Conservation (phyloP, 2,329 filamentous ascomycete species). For the Calonectria honghensis region DNA sequence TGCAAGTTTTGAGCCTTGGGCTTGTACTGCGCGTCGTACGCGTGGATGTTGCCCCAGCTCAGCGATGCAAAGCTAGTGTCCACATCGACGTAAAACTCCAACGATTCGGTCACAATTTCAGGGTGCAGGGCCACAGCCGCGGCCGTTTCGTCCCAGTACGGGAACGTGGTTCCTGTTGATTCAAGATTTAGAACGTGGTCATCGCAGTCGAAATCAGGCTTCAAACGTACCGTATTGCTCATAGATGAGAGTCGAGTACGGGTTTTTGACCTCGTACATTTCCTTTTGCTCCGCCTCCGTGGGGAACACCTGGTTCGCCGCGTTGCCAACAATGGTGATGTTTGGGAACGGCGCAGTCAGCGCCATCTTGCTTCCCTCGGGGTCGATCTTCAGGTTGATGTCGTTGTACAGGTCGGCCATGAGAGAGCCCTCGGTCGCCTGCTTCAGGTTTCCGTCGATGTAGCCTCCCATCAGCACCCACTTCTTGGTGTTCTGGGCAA, state of each 20-base stretch:
- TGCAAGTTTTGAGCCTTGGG: constrained; percentile 12
- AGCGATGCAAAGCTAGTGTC: constrained; percentile 11
- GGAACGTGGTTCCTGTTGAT: neutral
- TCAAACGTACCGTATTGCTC: constrained; percentile 13
- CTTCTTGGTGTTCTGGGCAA: constrained; percentile 14
- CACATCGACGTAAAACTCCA: constrained; percentile 19
- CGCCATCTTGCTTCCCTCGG: constrained; percentile 19
- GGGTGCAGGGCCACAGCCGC: constrained; percentile 5
- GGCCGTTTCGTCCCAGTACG: constrained; percentile 16
- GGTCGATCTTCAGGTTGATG: constrained; percentile 20
- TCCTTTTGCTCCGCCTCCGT: constrained; percentile 3
- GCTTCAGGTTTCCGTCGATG: constrained; percentile 17
- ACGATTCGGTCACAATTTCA: constrained; percentile 5
- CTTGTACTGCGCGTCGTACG: constrained; percentile 6
- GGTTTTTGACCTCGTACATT: constrained; percentile 14
- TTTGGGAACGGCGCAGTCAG: constrained; percentile 6
- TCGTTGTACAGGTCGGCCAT: constrained; percentile 18
- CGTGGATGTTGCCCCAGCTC: constrained; percentile 14
- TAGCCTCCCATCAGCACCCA: constrained; percentile 19
- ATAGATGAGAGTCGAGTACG: neutral
- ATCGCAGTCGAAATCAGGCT: neutral
- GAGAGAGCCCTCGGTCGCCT: constrained; percentile 7
- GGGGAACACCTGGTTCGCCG: constrained; percentile 8
- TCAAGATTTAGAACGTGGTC: neutral
- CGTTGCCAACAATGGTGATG: constrained; percentile 24